phyloP scores from a whole-genome alignment of 1,284 basidiomycete species.

The Phylloboletellus chloephorus region DNA sequence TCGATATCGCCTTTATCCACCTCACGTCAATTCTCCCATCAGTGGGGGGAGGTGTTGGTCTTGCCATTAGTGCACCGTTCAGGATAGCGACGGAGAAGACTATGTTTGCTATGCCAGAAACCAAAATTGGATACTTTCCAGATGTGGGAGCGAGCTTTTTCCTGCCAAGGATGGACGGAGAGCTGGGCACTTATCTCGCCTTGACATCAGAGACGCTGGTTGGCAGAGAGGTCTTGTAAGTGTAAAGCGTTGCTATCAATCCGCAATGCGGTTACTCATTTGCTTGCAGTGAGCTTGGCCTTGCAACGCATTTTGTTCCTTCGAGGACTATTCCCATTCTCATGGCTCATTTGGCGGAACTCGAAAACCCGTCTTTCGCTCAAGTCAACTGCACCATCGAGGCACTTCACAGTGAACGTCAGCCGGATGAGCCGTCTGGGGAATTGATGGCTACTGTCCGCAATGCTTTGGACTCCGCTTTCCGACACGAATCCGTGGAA shows the following conservation, averaged over 20 bases:
- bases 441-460: conserved; percentile 63
- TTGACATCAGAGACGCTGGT: conserved; percentile 73
- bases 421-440: conserved; percentile 51
- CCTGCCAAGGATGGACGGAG: conserved; percentile 86
- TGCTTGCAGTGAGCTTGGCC: conserved; percentile 67
- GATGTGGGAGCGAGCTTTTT: conserved; percentile 93
- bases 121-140: conserved; percentile 85
- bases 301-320: conserved; percentile 88
- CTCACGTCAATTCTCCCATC: conserved; percentile 17
- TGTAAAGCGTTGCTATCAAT: conserved; percentile 18
- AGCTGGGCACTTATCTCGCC: conserved; percentile 90
- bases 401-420: conserved; percentile 57
- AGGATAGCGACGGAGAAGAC: conserved; percentile 94
- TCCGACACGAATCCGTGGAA: conserved; percentile 65
- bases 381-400: conserved; percentile 61
- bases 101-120: conserved; percentile 95
- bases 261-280: conserved; percentile 7
- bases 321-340: conserved; percentile 70
- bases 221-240: conserved; percentile 83
- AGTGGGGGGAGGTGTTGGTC: conserved; percentile 97
- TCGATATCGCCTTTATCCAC: conserved; percentile 7
- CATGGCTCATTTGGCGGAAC: conserved; percentile 51
- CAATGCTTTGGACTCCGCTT: conserved; percentile 73
- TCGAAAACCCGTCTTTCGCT: conserved; percentile 48
- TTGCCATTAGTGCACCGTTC: conserved; percentile 85